phyloP scores from a whole-genome alignment of 1,139 yeast genomes.

The Debaryomycetaceae sp. region DNA sequence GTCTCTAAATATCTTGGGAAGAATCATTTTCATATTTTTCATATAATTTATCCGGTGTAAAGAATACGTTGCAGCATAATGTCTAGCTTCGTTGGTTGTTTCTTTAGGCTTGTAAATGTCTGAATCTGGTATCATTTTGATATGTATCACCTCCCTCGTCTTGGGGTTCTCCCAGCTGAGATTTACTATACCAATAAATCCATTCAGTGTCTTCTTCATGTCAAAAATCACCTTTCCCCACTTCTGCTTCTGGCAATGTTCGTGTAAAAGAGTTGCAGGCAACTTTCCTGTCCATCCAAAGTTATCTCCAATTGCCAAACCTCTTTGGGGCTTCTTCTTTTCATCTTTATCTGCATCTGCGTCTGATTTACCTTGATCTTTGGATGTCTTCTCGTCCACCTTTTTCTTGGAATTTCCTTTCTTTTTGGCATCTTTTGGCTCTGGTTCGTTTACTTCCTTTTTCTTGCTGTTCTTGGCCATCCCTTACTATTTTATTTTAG shows the following conservation, averaged over 20 bases:
- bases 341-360: conserved; percentile 10
- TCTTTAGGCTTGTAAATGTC: conserved; percentile 58
- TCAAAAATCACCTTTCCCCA: conserved; percentile 87
- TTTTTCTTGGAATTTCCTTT: conserved; percentile 1
- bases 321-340: conserved; percentile 36
- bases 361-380: neutral
- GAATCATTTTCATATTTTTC: conserved; percentile 80
- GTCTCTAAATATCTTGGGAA: conserved; percentile 77
- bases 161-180: conserved; percentile 78
- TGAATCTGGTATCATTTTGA: conserved; percentile 61
- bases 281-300: conserved; percentile 90
- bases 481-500: conserved; percentile 1
- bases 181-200: conserved; percentile 58
- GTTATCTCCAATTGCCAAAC: conserved; percentile 44
- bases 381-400: conserved; percentile 2
- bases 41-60: conserved; percentile 75
- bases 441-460: conserved; percentile 3
- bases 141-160: conserved; percentile 60
- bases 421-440: conserved; percentile 4
- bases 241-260: conserved; percentile 81
- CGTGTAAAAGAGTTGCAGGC: conserved; percentile 83
- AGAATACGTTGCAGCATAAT: conserved; percentile 85
- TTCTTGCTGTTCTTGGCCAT: conserved; percentile 11
- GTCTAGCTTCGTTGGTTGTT: conserved; percentile 87
- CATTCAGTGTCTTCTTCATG: conserved; percentile 53